Evolutionary conservation across 352 stramenopile species (phyloP).

Genomic region (Pythium grandisporangium): DNA sequence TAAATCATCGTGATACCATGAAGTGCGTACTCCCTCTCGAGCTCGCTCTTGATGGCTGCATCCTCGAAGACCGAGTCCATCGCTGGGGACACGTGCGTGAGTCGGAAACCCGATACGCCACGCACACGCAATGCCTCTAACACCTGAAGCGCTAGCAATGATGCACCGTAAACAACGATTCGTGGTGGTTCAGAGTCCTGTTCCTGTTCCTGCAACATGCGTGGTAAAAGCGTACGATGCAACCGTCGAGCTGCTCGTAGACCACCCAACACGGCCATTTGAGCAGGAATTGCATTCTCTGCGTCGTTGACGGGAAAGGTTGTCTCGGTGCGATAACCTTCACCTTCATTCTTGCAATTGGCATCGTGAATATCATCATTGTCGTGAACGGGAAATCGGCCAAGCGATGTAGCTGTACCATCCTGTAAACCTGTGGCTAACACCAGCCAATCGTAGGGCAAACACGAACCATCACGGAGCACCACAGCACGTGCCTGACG

Average conservation of each 20-base stretch:
- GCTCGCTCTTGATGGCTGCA: conserved; percentile 34
- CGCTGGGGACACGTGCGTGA: conserved; percentile 46
- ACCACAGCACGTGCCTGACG: conserved; percentile 36
- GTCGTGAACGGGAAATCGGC: conserved; percentile 12
- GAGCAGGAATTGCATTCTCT: conserved; percentile 1
- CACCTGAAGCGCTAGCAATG: conserved; percentile 56
- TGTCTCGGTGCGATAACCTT: too few relatives aligned
- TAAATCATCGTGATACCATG: conserved; percentile 27
- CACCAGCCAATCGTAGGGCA: conserved; percentile 66
- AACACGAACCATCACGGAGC: conserved; percentile 42
- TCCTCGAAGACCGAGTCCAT: conserved; percentile 53
- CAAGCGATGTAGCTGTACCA: conserved; percentile 11
- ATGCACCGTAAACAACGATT: conserved; percentile 59
- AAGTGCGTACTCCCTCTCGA: conserved; percentile 39
- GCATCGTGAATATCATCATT: too few relatives aligned
- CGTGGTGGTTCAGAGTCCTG: conserved; percentile 7
- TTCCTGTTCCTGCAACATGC: too few relatives aligned
- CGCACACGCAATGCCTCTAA: conserved; percentile 39
- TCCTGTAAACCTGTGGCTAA: conserved; percentile 47
- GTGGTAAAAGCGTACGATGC: conserved; percentile 10
- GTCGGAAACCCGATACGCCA: conserved; percentile 26
- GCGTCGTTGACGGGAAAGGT: too few relatives aligned
- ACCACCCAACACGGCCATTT: conserved; percentile 14
- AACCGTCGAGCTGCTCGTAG: conserved; percentile 12
- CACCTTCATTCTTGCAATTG: conserved; percentile 13